Percentiles rank a stretch among this genome's conserved stretches.
phyloP scores from a whole-genome alignment of 345 rosid species.

The Populus euphratica region DNA sequence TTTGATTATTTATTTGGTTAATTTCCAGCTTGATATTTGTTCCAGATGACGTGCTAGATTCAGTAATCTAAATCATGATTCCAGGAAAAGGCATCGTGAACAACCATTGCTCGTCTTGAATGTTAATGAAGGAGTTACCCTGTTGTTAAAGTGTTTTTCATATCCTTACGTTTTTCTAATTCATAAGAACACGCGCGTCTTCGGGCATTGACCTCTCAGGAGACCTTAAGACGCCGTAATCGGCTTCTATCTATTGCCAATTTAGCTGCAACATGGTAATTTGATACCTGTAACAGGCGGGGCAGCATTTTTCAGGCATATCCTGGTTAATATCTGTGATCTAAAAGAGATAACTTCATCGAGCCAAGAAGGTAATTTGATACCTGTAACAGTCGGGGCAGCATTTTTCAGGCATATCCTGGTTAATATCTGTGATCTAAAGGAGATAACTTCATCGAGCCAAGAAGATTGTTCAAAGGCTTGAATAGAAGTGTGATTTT shows the following conservation, averaged over 20 bases:
- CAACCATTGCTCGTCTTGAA: background rate
- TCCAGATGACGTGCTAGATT: background rate
- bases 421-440: background rate
- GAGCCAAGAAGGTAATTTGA: conserved; percentile 21
- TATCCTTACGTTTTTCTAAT: conserved; percentile 67
- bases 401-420: background rate
- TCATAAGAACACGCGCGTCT: background rate
- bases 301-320: background rate
- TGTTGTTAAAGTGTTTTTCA: conserved; percentile 82
- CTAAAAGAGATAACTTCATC: background rate
- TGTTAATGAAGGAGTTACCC: conserved; percentile 44
- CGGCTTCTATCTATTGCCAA: conserved; percentile 71
- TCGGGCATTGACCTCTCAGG: background rate
- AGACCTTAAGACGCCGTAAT: conserved; percentile 79
- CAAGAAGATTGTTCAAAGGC: background rate
- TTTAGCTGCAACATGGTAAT: conserved; percentile 80
- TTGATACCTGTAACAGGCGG: conserved; percentile 56
- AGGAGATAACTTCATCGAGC: background rate
- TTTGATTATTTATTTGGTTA: background rate
- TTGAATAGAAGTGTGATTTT: background rate
- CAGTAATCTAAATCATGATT: background rate
- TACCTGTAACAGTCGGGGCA: conserved; percentile 45
- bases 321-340: background rate
- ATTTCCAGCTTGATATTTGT: background rate
- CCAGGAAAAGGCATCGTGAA: background rate